phyloP scores from a whole-genome alignment of 1,284 basidiomycete species.

The Porodaedalea pini region DNA sequence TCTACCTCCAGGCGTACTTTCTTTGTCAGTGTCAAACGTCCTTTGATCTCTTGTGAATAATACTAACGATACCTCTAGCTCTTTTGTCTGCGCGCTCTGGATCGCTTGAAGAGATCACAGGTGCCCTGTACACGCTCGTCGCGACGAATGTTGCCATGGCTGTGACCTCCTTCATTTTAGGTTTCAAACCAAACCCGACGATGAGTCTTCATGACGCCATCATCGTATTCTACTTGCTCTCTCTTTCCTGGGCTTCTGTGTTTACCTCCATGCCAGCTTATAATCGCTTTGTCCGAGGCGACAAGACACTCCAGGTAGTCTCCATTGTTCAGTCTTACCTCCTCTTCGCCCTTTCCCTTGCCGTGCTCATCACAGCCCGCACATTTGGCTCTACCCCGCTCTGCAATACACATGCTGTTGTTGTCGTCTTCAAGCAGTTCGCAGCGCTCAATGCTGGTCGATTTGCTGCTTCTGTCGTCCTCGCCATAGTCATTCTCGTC shows the following conservation, averaged over 20 bases:
- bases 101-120: slow-evolving; percentile 26
- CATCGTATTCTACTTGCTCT: slow-evolving; percentile 16
- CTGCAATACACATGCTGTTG: slow-evolving; percentile 26
- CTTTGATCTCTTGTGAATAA: background rate
- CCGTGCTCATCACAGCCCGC: slow-evolving; percentile 23
- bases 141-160: slow-evolving; percentile 31
- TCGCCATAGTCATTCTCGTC: slow-evolving; percentile 13
- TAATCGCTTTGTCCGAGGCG: slow-evolving; percentile 21
- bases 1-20: slow-evolving; percentile 20
- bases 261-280: slow-evolving; percentile 24
- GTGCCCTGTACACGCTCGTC: slow-evolving; percentile 28
- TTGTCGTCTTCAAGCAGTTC: slow-evolving; percentile 30
- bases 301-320: slow-evolving; percentile 15
- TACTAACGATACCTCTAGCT: slow-evolving; percentile 19
- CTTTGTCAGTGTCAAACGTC: slow-evolving; percentile 10
- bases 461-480: slow-evolving; percentile 22
- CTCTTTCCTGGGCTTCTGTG: slow-evolving; percentile 24
- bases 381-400: slow-evolving; percentile 23
- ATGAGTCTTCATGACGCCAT: slow-evolving; percentile 29
- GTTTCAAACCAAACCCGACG: slow-evolving; percentile 25
- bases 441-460: slow-evolving; percentile 24
- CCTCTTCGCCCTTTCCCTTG: slow-evolving; percentile 27
- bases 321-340: slow-evolving; percentile 27
- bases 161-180: slow-evolving; percentile 28
- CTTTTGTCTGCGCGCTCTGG: slow-evolving; percentile 26